Conservation (phyloP, 345 rosid genomes). For the Salix purpurea region DNA sequence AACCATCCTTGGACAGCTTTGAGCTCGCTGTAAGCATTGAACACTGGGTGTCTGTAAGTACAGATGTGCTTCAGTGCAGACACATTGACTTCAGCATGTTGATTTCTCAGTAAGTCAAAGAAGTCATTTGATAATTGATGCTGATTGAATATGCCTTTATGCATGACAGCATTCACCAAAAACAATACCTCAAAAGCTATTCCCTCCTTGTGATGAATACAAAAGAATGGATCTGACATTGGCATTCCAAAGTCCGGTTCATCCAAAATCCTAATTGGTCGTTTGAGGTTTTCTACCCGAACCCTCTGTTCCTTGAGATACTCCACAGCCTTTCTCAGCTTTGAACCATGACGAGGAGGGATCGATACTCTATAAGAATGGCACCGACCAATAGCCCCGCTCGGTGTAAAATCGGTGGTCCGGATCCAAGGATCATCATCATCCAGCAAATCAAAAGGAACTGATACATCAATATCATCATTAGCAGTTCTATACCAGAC, state of each 20-base stretch:
- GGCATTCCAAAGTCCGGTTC: slow-evolving; percentile 68
- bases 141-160: slow-evolving; percentile 66
- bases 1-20: slow-evolving; percentile 64
- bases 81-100: slow-evolving; percentile 51
- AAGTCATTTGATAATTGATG: slow-evolving; percentile 54
- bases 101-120: slow-evolving; percentile 58
- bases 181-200: slow-evolving; percentile 61
- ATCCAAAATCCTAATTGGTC: slow-evolving; percentile 37
- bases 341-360: slow-evolving; percentile 58
- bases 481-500: slow-evolving; percentile 84
- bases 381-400: slow-evolving; percentile 74
- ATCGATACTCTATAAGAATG: slow-evolving; percentile 54
- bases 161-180: slow-evolving; percentile 67
- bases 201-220: slow-evolving; percentile 46
- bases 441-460: slow-evolving; percentile 66
- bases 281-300: slow-evolving; percentile 29
- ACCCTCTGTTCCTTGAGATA: slow-evolving; percentile 56
- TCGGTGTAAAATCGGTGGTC: slow-evolving; percentile 71
- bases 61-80: slow-evolving; percentile 72
- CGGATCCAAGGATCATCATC: slow-evolving; percentile 98
- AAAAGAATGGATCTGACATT: slow-evolving; percentile 51
- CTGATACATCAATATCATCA: slow-evolving; percentile 54
- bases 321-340: slow-evolving; percentile 44
- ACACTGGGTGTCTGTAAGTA: slow-evolving; percentile 51
- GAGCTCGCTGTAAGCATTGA: slow-evolving; percentile 57